Base-by-base conservation (phyloP, 2,329 filamentous ascomycete genomes). In the Claviceps sp. region DNA sequence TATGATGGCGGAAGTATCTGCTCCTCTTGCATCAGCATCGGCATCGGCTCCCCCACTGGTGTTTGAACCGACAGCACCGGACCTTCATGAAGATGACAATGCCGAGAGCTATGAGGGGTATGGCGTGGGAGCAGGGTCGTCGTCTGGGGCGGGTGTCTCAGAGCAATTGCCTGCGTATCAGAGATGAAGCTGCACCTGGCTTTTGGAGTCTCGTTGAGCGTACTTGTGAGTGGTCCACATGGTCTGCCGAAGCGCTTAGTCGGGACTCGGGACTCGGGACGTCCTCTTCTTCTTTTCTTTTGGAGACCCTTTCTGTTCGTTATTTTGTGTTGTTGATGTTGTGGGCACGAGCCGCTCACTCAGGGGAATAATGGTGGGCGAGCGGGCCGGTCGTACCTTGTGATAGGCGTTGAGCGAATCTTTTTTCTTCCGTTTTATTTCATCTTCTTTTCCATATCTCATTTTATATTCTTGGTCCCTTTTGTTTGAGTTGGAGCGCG, bases 31-130 rank as follows among this genome's bases (percentile, higher is more conserved):
- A 30, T 30, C 30, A 30, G 30, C 30, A 11, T 30, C 26, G 38
- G 62, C 63, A 13, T 24, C 50, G 9, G 41, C 14, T 6, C 20
- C 41, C 6, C 53, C 53, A 14, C 43, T 14, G 16, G 53, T 52
- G 11, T 18, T 52, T 4, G 54, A 71, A 58, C 77, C 79, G 2
- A 78, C 76, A 46, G 81, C 82, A 5, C 82, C 81, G 4, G 65
- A 73, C 26, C 66, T 85, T n/a, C 64, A 69, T 38, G 74, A 69
- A 24, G 74, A 82, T 46, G 73, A 30, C 4, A 13, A 6, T 3
- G 73, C 78, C 56, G 72, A 78, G 54, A 71, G 76, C 58, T 54
- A 59, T 44, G 16, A 11, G 8, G 62, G 57, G 18, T 63, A 67
- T 36, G 61, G 59, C 6, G 59, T 59, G 5, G 58, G 54, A 2